Evolutionary conservation across 2,329 filamentous ascomycete genomes (phyloP).

Genomic region (Diaporthe citrichinensis): DNA sequence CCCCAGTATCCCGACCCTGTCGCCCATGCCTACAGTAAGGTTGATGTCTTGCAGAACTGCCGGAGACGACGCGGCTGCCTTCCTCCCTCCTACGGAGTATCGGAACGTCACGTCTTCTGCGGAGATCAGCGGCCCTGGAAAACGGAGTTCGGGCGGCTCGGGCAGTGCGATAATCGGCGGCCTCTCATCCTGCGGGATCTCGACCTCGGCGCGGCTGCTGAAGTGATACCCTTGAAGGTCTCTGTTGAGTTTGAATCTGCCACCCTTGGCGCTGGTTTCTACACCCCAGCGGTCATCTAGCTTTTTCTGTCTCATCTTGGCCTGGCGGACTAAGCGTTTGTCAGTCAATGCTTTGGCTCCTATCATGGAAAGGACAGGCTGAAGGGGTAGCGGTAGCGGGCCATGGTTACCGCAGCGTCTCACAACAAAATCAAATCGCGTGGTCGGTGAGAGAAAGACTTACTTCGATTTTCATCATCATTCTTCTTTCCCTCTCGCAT

Average conservation of each 20-base stretch:
- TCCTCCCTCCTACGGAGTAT: slow-evolving; percentile 61
- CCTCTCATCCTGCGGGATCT: slow-evolving; percentile 75
- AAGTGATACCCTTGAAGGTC: slow-evolving; percentile 76
- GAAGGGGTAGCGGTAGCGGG: not conserved
- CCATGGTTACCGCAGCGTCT: no score
- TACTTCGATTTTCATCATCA: slow-evolving; percentile 83
- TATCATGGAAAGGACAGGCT: not conserved
- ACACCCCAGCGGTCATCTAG: slow-evolving; percentile 86
- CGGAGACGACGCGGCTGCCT: slow-evolving; percentile 48
- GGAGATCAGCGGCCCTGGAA: slow-evolving; percentile 80
- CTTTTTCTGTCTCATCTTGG: slow-evolving; percentile 87
- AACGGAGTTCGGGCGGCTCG: slow-evolving; percentile 77
- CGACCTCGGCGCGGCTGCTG: slow-evolving; percentile 75
- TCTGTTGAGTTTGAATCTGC: slow-evolving; percentile 84
- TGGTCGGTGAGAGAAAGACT: not conserved
- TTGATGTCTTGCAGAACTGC: slow-evolving; percentile 73
- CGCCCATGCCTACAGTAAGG: slow-evolving; percentile 79
- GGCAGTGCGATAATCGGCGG: slow-evolving; percentile 71
- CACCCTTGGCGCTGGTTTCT: slow-evolving; percentile 79
- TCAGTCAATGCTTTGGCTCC: not conserved
- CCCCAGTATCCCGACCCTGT: slow-evolving; percentile 81
- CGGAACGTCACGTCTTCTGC: slow-evolving; percentile 78
- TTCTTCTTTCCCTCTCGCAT: slow-evolving; percentile 81
- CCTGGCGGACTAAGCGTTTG: slow-evolving; percentile 72
- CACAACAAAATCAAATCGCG: not conserved